Percentiles rank a stretch among this genome's conserved stretches.
Evolutionary conservation across 1,284 basidiomycete genomes (phyloP).

Genomic region (Vanrija sp.): DNA sequence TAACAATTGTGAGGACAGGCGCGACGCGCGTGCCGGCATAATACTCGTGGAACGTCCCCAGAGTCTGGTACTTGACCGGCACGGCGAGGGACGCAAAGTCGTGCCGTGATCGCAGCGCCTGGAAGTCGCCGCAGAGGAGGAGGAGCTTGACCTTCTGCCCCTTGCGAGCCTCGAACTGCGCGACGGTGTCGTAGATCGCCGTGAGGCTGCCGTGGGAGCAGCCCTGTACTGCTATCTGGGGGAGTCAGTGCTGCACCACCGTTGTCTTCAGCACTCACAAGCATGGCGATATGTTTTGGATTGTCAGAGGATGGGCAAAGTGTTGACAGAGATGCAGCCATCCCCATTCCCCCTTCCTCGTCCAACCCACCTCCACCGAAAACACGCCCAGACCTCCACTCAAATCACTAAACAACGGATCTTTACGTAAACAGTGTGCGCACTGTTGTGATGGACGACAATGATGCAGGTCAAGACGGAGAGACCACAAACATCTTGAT

Average conservation of each 20-base stretch:
- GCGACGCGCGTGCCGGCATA: slow-evolving; percentile 78
- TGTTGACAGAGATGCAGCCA: too few species aligned
- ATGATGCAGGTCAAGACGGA: too few species aligned
- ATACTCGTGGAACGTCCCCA: slow-evolving; percentile 86
- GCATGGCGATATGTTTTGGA: too few species aligned
- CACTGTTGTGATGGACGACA: too few species aligned
- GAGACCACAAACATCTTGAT: too few species aligned
- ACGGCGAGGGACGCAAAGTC: slow-evolving; percentile 90
- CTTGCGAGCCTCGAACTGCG: slow-evolving; percentile 59
- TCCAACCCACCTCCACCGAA: too few species aligned
- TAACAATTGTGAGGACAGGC: slow-evolving; percentile 85
- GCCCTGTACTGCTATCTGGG: slow-evolving; percentile 83
- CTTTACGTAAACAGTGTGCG: too few species aligned
- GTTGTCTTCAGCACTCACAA: too few species aligned
- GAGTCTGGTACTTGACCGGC: slow-evolving; percentile 77
- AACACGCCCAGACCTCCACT: too few species aligned
- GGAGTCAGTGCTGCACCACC: not conserved
- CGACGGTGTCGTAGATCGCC: slow-evolving; percentile 77
- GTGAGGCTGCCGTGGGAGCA: slow-evolving; percentile 91
- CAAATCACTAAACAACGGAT: too few species aligned
- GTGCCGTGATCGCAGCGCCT: slow-evolving; percentile 75
- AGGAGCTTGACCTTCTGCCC: slow-evolving; percentile 73
- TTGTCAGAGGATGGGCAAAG: too few species aligned
- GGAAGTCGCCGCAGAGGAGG: slow-evolving; percentile 84
- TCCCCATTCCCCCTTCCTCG: too few species aligned